These are phyloP conservation scores for Gossypium arboreum DNA, from an alignment of 345 rosid genomes.

Conservation along the genomic window DNA sequence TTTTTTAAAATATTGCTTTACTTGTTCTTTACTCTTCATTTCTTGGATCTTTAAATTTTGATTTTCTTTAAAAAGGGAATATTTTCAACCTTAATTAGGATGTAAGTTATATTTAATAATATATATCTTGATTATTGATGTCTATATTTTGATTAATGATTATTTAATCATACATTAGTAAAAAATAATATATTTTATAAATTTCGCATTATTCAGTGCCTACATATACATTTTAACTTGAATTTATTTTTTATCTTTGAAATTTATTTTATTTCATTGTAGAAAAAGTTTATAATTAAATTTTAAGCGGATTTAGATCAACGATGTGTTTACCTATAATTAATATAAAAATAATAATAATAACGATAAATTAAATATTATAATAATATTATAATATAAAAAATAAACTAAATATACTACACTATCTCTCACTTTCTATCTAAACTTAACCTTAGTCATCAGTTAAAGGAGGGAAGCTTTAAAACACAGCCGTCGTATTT, in stretches of 20 bases:
- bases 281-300: too few species aligned
- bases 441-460: too few species aligned
- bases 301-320: rapidly evolving
- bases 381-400: too few species aligned
- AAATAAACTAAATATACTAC: rapidly evolving
- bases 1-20: neutral
- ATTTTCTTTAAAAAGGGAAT: neutral
- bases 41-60: neutral
- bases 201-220: too few species aligned
- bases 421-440: rapidly evolving
- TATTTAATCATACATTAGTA: too few species aligned
- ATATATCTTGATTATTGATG: neutral
- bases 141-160: neutral
- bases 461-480: too few species aligned
- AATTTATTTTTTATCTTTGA: too few species aligned
- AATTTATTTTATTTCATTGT: too few species aligned
- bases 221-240: too few species aligned
- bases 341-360: rapidly evolving
- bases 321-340: rapidly evolving
- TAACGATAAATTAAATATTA: rapidly evolving
- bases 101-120: neutral
- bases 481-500: too few species aligned
- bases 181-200: too few species aligned
- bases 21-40: neutral
- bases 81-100: neutral